These are phyloP conservation scores for Fusarium ambrosium DNA, from an alignment of 2,329 filamentous ascomycete genomes.

Conservation along the genomic window DNA sequence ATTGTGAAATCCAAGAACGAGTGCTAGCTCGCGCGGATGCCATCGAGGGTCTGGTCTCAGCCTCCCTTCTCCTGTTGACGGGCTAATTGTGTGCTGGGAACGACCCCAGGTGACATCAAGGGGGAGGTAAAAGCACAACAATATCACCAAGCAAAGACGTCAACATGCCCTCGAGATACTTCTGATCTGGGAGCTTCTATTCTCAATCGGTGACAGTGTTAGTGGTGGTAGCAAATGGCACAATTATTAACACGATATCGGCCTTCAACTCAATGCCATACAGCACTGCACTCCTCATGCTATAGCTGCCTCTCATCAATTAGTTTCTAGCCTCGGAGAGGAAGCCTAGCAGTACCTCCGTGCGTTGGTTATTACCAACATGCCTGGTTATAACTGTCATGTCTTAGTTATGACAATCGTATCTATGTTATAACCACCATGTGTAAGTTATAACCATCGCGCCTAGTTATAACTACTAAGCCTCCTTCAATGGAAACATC, in stretches of 20 bases:
- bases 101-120: background rate
- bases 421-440: background rate
- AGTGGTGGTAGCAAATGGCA: background rate
- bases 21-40: too few species aligned
- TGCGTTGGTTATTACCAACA: background rate
- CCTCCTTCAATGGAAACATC: background rate
- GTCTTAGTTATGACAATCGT: background rate
- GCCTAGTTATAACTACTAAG: background rate
- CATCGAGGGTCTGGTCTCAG: background rate
- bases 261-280: background rate
- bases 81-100: background rate
- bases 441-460: background rate
- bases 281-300: background rate
- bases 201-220: background rate
- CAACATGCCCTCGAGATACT: background rate
- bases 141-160: background rate
- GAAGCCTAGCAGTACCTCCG: too few species aligned
- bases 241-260: background rate
- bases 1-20: background rate
- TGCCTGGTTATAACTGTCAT: background rate
- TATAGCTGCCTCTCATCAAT: too few species aligned
- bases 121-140: background rate
- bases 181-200: too few species aligned
- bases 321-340: too few species aligned
- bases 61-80: too few species aligned